Conservation (phyloP, 2,329 filamentous ascomycete genomes). For the Ceratocystis cubensis region DNA sequence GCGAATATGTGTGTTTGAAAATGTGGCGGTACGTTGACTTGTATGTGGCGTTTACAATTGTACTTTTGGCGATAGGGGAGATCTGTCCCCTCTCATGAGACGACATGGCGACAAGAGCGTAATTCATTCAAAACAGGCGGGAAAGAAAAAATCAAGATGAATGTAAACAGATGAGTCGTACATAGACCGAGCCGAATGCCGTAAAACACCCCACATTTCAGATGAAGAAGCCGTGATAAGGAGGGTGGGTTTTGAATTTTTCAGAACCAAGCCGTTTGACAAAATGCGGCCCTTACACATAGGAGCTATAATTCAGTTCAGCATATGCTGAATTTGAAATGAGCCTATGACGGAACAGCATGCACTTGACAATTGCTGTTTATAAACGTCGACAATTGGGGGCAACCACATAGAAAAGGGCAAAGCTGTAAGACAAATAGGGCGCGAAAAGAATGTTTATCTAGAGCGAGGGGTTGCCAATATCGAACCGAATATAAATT, state of each 20-base stretch:
- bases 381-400: neutral
- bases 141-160: conserved; percentile 9
- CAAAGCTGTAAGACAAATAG: neutral
- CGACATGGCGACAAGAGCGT: conserved; percentile 6
- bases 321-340: neutral
- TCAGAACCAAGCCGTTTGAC: neutral
- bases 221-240: neutral
- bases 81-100: neutral
- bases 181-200: neutral
- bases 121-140: conserved; percentile 10
- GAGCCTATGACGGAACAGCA: neutral
- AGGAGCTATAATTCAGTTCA: neutral
- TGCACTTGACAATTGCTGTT: neutral
- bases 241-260: neutral
- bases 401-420: neutral
- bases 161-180: conserved; percentile 2
- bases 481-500: neutral
- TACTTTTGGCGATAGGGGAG: neutral
- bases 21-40: conserved; percentile 12
- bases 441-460: conserved; percentile 1
- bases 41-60: conserved; percentile 12
- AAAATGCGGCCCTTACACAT: neutral
- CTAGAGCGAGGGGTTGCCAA: neutral
- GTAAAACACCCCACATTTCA: neutral
- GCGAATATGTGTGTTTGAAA: neutral